phyloP scores from a whole-genome alignment of 2,329 filamentous ascomycete species.

The Fusarium domesticum region DNA sequence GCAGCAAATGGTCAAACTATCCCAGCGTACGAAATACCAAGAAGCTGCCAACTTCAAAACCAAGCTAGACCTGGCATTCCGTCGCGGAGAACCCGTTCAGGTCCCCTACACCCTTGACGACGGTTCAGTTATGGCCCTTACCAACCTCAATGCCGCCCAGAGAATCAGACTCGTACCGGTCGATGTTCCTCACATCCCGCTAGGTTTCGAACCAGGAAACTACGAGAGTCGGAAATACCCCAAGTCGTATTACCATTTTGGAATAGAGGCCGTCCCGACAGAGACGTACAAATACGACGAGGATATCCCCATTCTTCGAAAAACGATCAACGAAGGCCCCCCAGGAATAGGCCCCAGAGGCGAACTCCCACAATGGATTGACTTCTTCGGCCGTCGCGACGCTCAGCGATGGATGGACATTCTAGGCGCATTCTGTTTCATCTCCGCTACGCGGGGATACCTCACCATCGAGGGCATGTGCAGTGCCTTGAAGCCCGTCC shows the following conservation, averaged over 20 bases:
- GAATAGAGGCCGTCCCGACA: constrained; percentile 58
- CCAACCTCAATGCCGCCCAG: constrained; percentile 61
- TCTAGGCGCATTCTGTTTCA: constrained; percentile 59
- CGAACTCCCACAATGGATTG: constrained; percentile 68
- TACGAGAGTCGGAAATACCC: constrained; percentile 70
- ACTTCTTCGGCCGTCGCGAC: constrained; percentile 62
- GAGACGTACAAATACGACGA: constrained; percentile 60
- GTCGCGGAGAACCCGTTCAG: constrained; percentile 38
- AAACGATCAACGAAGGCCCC: constrained; percentile 37
- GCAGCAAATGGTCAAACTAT: constrained; percentile 54
- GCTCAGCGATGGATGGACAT: constrained; percentile 62
- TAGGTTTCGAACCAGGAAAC: constrained; percentile 67
- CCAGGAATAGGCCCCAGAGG: constrained; percentile 42
- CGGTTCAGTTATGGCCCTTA: constrained; percentile 63
- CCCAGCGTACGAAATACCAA: constrained; percentile 52
- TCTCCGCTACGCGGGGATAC: constrained; percentile 60
- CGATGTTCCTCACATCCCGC: constrained; percentile 60
- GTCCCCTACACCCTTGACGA: constrained; percentile 60
- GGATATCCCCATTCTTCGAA: constrained; percentile 42
- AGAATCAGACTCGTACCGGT: constrained; percentile 52
- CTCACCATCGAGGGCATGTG: constrained; percentile 52
- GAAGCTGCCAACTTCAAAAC: constrained; percentile 60
- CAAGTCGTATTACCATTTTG: constrained; percentile 63
- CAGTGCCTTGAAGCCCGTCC: constrained; percentile 52
- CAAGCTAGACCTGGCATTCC: constrained; percentile 56